phyloP scores from a whole-genome alignment of 352 stramenopile genomes.

The Globisporangium emineosum region DNA sequence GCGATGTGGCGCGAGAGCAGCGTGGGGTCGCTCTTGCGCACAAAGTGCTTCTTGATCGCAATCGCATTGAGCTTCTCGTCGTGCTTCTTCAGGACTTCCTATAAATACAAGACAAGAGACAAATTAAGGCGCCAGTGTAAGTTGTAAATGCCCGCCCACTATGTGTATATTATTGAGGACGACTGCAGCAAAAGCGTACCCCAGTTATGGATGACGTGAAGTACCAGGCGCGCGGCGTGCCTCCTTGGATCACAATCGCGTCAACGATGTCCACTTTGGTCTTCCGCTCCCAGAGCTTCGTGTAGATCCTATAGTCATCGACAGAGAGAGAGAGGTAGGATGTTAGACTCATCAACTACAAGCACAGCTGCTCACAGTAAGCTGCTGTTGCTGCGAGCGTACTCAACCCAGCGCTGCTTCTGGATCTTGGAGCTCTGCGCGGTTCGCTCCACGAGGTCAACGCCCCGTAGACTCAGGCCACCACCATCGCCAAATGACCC shows the following conservation, averaged over 20 bases:
- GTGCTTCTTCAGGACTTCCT: constrained; percentile 56
- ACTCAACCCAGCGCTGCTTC: constrained; percentile 59
- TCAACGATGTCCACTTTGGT: constrained; percentile 60
- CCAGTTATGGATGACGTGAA: constrained; percentile 55
- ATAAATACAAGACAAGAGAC: background rate
- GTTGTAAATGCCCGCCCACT: no score
- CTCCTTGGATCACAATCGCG: constrained; percentile 46
- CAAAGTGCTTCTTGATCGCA: constrained; percentile 43
- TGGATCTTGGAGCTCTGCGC: constrained; percentile 45
- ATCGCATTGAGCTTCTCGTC: constrained; percentile 33
- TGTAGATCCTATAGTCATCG: constrained; percentile 30
- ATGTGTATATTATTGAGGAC: no score
- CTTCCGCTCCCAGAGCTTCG: constrained; percentile 52
- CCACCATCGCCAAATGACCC: constrained; percentile 3
- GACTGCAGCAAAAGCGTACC: constrained; percentile 19
- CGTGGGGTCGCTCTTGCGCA: constrained; percentile 22
- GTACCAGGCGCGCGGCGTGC: constrained; percentile 47
- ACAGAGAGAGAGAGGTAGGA: background rate
- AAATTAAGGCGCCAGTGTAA: background rate
- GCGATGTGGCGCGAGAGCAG: constrained; percentile 23
- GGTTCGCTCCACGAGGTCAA: constrained; percentile 55
- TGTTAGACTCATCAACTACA: background rate
- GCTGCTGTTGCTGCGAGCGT: background rate
- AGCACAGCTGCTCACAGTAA: background rate
- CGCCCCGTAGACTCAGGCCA: constrained; percentile 26